Percentiles rank a stretch among this genome's conserved stretches.
phyloP scores from a whole-genome alignment of 75 land plant species.

The Sequoia sempervirens region DNA sequence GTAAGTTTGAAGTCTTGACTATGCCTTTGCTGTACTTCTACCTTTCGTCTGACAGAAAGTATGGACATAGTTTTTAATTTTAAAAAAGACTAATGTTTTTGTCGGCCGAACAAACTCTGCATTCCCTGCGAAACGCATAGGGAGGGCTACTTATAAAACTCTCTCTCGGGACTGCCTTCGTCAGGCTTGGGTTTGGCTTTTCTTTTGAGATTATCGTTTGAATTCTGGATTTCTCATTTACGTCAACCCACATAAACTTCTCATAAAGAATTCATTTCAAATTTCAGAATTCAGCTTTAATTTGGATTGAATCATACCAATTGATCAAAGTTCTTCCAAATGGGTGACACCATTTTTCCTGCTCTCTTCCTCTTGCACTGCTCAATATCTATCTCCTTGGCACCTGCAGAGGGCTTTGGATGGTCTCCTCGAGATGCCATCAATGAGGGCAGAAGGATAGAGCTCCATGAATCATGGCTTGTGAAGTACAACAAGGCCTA shows the following conservation, averaged over 20 bases:
- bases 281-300: too few species aligned
- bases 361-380: neutral
- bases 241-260: neutral
- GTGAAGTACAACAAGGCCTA: slow-evolving; percentile 24
- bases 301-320: neutral
- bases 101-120: neutral
- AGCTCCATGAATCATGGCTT: slow-evolving; percentile 31
- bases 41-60: neutral
- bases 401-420: slow-evolving; percentile 6
- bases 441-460: slow-evolving; percentile 10
- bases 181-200: neutral
- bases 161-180: neutral
- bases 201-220: neutral
- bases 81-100: too few species aligned
- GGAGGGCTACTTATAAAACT: neutral
- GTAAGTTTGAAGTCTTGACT: neutral
- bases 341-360: neutral
- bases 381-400: neutral
- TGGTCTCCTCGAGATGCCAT: slow-evolving; percentile 8
- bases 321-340: too few species aligned
- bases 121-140: too few species aligned
- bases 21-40: neutral
- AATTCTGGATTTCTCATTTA: neutral
- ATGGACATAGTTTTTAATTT: neutral
- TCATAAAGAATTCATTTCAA: neutral